Evolutionary conservation across 495 filamentous ascomycete genomes (phyloP).

Genomic region (Parathielavia appendiculata): DNA sequence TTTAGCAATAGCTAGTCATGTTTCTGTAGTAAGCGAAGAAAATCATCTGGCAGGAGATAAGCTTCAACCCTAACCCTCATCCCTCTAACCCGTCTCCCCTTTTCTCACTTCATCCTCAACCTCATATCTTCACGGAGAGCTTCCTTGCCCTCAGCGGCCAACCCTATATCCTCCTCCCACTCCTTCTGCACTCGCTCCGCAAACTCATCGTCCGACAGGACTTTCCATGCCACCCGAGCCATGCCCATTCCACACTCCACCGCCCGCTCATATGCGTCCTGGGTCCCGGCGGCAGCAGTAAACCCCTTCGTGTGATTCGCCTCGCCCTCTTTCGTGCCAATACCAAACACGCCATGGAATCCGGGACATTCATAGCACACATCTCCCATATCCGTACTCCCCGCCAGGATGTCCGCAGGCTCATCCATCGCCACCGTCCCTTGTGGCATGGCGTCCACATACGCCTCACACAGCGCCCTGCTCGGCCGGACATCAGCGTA

Average conservation of each 20-base stretch:
- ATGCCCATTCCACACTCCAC: constrained; percentile 53
- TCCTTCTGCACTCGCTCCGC: constrained; percentile 37
- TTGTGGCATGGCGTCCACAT: constrained; percentile 45
- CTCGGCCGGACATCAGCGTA: constrained; percentile 53
- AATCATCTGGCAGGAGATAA: not conserved
- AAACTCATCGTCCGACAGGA: constrained; percentile 46
- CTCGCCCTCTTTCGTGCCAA: constrained; percentile 40
- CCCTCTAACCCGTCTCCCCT: too few species aligned
- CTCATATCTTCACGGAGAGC: not conserved
- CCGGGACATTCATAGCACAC: constrained; percentile 53
- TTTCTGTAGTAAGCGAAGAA: too few species aligned
- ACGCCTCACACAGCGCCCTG: constrained; percentile 45
- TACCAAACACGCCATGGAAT: constrained; percentile 54
- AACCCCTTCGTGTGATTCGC: constrained; percentile 55
- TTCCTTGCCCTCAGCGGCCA: constrained; percentile 22
- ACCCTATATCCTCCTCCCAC: constrained; percentile 37
- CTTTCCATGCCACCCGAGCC: constrained; percentile 48
- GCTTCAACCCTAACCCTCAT: not conserved
- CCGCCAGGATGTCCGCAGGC: constrained; percentile 39
- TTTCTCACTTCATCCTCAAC: not conserved
- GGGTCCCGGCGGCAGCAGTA: constrained; percentile 46
- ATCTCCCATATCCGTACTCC: constrained; percentile 49
- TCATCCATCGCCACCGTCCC: constrained; percentile 39
- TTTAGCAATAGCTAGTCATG: too few species aligned
- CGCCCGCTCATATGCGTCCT: constrained; percentile 42